phyloP scores from a whole-genome alignment of 164 flowering plant genomes.

The Aristolochia fimbriata region DNA sequence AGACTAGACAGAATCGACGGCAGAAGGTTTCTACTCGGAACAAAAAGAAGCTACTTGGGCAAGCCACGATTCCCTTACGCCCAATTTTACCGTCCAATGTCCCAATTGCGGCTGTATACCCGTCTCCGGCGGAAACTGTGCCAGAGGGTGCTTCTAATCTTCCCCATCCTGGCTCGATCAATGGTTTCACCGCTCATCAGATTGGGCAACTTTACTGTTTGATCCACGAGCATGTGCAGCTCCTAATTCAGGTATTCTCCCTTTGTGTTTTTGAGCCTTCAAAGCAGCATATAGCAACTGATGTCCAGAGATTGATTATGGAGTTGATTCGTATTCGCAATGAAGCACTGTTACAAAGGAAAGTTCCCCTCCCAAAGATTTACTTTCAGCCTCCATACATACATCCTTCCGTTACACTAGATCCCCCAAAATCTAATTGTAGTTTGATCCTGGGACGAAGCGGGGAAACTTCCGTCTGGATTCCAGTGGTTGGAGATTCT shows the following conservation, averaged over 20 bases:
- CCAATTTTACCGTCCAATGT: conserved; percentile 48
- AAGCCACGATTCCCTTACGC: conserved; percentile 50
- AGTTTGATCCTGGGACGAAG: conserved; percentile 13
- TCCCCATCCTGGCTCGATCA: conserved; percentile 19
- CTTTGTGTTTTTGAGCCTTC: conserved; percentile 69
- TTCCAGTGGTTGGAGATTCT: conserved; percentile 30
- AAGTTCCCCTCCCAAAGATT: conserved; percentile 42
- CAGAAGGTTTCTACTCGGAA: conserved; percentile 25
- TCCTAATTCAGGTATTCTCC: conserved; percentile 80
- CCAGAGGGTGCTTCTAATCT: conserved; percentile 12
- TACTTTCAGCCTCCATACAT: conserved; percentile 44
- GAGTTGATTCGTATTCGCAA: conserved; percentile 56
- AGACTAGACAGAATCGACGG: conserved; percentile 63
- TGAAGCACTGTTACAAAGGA: conserved; percentile 40
- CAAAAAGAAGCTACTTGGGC: conserved; percentile 31
- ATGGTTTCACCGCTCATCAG: conserved; percentile 68
- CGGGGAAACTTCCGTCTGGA: conserved; percentile 10
- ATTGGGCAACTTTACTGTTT: conserved; percentile 79
- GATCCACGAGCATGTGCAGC: conserved; percentile 88
- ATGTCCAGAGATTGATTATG: conserved; percentile 41
- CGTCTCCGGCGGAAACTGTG: conserved; percentile 17
- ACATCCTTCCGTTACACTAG: conserved; percentile 42
- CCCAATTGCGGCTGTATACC: conserved; percentile 20
- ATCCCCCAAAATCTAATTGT: conserved; percentile 14
- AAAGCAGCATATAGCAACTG: conserved; percentile 48